These are phyloP conservation scores for Teunomyces funiuensis DNA, from an alignment of 805 yeast species.

Conservation along the genomic window DNA sequence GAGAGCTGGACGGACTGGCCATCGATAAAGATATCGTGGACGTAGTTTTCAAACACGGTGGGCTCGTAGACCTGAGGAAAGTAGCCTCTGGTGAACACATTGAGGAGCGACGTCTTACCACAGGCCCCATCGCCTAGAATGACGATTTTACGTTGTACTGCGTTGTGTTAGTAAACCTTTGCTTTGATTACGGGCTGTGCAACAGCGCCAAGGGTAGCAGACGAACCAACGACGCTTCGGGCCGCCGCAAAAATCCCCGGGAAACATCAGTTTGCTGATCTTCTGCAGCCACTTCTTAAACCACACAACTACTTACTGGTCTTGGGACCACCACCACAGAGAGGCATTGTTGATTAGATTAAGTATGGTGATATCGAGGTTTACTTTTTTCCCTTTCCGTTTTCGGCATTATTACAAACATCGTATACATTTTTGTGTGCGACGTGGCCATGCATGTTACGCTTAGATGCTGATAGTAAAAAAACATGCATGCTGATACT, in stretches of 20 bases:
- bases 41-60: constrained; percentile 95
- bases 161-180: constrained; percentile 3
- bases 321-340: constrained; percentile 43
- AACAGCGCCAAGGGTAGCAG: no score
- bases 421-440: no score
- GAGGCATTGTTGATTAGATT: constrained; percentile 28
- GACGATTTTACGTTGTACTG: constrained; percentile 87
- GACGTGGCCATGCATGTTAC: no score
- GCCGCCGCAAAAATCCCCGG: no score
- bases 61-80: constrained; percentile 99
- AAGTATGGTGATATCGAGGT: constrained; percentile 2
- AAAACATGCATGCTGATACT: no score
- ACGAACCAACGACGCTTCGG: no score
- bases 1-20: constrained; percentile 90
- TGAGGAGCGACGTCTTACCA: constrained; percentile 92
- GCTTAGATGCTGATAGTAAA: background rate
- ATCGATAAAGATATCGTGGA: constrained; percentile 94
- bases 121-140: constrained; percentile 98
- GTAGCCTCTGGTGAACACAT: constrained; percentile 95
- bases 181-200: no score
- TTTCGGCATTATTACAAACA: constrained; percentile 2
- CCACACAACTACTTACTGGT: constrained; percentile 33
- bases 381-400: constrained; percentile 3
- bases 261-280: background rate
- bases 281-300: background rate